Base-by-base conservation (phyloP, 2,329 filamentous ascomycete species). In the Apiospora hydei region DNA sequence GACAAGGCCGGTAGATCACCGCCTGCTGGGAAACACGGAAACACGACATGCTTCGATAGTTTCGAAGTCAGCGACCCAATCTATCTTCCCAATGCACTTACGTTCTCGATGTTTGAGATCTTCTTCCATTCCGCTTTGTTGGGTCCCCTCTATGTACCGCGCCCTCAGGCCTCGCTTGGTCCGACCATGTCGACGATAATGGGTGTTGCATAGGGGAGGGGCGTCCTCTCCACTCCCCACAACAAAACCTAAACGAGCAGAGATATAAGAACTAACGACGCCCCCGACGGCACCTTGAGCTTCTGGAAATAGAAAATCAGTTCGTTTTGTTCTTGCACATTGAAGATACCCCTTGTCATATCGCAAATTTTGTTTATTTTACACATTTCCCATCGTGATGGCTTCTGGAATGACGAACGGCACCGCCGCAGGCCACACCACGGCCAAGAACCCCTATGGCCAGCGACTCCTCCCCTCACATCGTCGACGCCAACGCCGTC, bases 401-500 rank as follows among this genome's bases (percentile, higher is more conserved):
- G 18, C 57, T 64, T 64, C 57, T n/a, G 57, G 1, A 61, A 61
- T 38, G 53, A 38, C 53, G 51, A 30, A 57, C 51, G 51, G 49
- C 24, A 26, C 49, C 10, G 49, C 49, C 49, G 49, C 24, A 47
- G 44, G 14, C 67, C 67, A 49, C 61, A 8, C 61, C 2, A 69
- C 67, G 16, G 67, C 44, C 24, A 38, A n/a, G 16, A 69, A 69
- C 49, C 46, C 69, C 44, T 69, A 69, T 46, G 72, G 72, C 11
- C 49, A 70, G 34, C 81, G 84, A 43, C 76, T 84, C 13, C 72
- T 85, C 10, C 10, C 78, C 83, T 21, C 77, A 82, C 71, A 76
- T 85, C 57, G 76, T 85, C 67, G 83, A 85, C 72, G 80, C 83
- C 0, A 76, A 77, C 16, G 83, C 84, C 41, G 68, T 69, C 10